Base-by-base conservation (phyloP, 2,329 filamentous ascomycete species). In the Fusarium sterilihyphosum region DNA sequence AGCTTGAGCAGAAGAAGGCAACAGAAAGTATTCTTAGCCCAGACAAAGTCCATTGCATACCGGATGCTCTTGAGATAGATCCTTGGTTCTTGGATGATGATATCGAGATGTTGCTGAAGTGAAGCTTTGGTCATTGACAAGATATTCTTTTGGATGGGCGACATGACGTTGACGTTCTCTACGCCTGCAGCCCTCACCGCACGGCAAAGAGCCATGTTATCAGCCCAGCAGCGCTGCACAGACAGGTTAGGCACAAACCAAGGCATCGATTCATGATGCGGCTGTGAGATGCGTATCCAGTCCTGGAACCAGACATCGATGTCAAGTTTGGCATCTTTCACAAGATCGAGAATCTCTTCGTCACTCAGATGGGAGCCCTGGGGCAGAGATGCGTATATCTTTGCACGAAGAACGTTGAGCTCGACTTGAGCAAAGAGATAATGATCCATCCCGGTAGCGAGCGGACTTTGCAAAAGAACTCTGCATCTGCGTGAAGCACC, bases 21-120 rank as follows among this genome's bases (percentile, higher is more conserved):
- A 1, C 67, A 70, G 6, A 70, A 70, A 0, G 67, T 70, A 2
- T 70, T 70, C 2, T 71, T 71, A 0, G 67, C 67, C 67, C 66
- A 70, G 3, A 70, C 67, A 37, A 70, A 70, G 24, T 70, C 67
- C 67, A 71, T 71, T 4, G 67, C 67, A 37, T 70, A 70, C 3
- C 60, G 60, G 1, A 53, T 59, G 5, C 67, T 71, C 14, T 54
- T 53, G 8, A 70, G 66, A n/a, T 70, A 70, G 6, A 70, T 31
- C 3, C 60, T 56, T 2, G 67, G 67, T 12, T 70, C 67, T 29
- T 60, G 29, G 0, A 70, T 70, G 5, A 70, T 56, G 3, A 70
- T 70, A 13, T 66, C 67, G 0, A 70, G 66, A 16, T 70, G 66
- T 10, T 70, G 67, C 14, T 71, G 53, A 3, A 70, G 37, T 0